A percentile compares a stretch with the other conserved stretches of the same genome.
Evolutionary conservation across 2,329 filamentous ascomycete species (phyloP).

Genomic region (Delphinella strobiligena): DNA sequence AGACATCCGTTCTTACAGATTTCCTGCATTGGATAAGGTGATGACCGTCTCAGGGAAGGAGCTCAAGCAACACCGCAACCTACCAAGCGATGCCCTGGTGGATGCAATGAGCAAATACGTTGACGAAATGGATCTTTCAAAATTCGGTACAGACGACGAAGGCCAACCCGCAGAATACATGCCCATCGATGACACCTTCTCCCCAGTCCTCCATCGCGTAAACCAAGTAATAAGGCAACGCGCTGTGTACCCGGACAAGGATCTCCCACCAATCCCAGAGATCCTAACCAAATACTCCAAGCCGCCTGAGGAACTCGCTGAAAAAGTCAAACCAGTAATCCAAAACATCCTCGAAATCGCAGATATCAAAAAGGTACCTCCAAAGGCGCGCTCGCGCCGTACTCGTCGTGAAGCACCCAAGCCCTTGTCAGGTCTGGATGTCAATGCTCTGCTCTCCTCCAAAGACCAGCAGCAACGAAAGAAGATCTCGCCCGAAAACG

Average conservation of each 20-base stretch:
- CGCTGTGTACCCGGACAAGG: slow-evolving; percentile 59
- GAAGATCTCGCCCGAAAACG: slow-evolving; percentile 56
- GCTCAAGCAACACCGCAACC: slow-evolving; percentile 68
- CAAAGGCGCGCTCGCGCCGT: slow-evolving; percentile 60
- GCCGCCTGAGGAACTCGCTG: slow-evolving; percentile 55
- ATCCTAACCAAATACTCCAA: slow-evolving; percentile 61
- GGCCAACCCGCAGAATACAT: slow-evolving; percentile 63
- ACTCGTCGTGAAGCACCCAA: slow-evolving; percentile 53
- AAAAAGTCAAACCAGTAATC: slow-evolving; percentile 45
- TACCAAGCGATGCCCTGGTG: slow-evolving; percentile 63
- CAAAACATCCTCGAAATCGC: slow-evolving; percentile 55
- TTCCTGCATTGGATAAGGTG: slow-evolving; percentile 79
- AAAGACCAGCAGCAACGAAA: slow-evolving; percentile 18
- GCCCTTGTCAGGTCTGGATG: slow-evolving; percentile 79
- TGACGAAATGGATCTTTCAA: slow-evolving; percentile 79
- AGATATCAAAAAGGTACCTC: slow-evolving; percentile 70
- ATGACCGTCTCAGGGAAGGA: slow-evolving; percentile 75
- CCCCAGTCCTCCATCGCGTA: slow-evolving; percentile 76
- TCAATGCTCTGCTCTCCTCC: slow-evolving; percentile 62
- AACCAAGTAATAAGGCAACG: slow-evolving; percentile 75
- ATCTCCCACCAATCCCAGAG: slow-evolving; percentile 49
- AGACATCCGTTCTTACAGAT: slow-evolving; percentile 80
- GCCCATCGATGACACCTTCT: slow-evolving; percentile 68
- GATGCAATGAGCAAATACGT: slow-evolving; percentile 85
- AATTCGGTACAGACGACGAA: slow-evolving; percentile 59